Conservation (phyloP, 768 basidiomycete genomes). For the Termitomyces sp. region DNA sequence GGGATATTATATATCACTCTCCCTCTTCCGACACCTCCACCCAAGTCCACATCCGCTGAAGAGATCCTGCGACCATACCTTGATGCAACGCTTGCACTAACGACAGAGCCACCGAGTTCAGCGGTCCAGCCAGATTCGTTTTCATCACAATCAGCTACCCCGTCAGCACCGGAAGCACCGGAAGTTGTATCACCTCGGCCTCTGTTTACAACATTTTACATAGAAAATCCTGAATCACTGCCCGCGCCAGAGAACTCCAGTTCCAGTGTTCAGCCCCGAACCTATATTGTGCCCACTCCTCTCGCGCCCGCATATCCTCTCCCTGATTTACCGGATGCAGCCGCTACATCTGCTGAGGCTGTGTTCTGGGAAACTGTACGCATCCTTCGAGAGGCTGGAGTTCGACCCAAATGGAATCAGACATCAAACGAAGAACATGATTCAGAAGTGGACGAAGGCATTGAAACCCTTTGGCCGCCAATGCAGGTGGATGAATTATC, state of each 20-base stretch:
- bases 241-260: not conserved
- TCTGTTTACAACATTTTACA: constrained; percentile 52
- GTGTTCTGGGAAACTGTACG: constrained; percentile 43
- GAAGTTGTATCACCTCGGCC: constrained; percentile 22
- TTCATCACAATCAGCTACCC: constrained; percentile 10
- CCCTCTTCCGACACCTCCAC: constrained; percentile 28
- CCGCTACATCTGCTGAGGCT: constrained; percentile 51
- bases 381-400: constrained; percentile 16
- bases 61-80: constrained; percentile 54
- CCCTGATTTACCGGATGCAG: constrained; percentile 51
- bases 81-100: constrained; percentile 34
- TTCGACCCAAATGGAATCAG: constrained; percentile 2
- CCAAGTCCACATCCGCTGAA: constrained; percentile 25
- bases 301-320: constrained; percentile 30
- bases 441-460: not conserved
- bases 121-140: not conserved
- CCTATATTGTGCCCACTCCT: constrained; percentile 18
- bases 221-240: constrained; percentile 29
- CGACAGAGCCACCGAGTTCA: not conserved
- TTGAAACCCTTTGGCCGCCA: constrained; percentile 17
- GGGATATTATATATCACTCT: constrained; percentile 58
- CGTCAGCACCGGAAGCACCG: not conserved
- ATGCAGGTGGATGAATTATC: constrained; percentile 10
- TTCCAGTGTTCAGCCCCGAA: not conserved
- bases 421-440: constrained; percentile 1